These are phyloP conservation scores for Fusarium sp. DNA, from an alignment of 2,329 filamentous ascomycete species.

Conservation along the genomic window DNA sequence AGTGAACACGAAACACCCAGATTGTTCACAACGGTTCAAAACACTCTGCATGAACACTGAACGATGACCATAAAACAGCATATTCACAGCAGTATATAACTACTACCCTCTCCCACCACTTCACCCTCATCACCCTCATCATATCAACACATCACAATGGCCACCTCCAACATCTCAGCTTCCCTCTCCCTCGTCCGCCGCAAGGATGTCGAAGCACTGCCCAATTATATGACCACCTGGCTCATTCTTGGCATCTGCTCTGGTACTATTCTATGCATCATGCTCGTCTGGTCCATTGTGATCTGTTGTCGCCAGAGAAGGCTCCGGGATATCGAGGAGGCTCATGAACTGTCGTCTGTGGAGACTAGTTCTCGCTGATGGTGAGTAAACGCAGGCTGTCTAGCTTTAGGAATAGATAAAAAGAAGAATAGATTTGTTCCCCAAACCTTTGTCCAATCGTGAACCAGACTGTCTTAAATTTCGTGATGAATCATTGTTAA, in stretches of 20 bases:
- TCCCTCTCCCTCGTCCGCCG: neutral
- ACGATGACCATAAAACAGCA: no score
- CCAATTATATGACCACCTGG: no score
- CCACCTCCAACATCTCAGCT: neutral
- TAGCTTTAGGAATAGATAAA: no score
- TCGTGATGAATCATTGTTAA: neutral
- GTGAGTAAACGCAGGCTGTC: neutral
- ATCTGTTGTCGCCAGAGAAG: neutral
- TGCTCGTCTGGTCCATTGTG: neutral
- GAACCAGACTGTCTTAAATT: no score
- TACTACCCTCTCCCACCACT: neutral
- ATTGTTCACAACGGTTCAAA: neutral
- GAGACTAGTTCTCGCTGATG: no score
- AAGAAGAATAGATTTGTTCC: neutral
- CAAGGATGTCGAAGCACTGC: neutral
- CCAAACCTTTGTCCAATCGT: neutral
- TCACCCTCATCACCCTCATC: neutral
- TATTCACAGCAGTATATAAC: neutral
- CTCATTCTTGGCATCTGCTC: neutral
- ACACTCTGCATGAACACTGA: neutral
- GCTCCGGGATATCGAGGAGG: neutral
- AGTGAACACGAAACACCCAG: neutral
- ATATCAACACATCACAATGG: neutral
- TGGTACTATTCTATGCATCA: neutral
- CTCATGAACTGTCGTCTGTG: neutral